Evolutionary conservation across 1,139 yeast genomes (phyloP).

Genomic region (Magnusiomyces ingens): DNA sequence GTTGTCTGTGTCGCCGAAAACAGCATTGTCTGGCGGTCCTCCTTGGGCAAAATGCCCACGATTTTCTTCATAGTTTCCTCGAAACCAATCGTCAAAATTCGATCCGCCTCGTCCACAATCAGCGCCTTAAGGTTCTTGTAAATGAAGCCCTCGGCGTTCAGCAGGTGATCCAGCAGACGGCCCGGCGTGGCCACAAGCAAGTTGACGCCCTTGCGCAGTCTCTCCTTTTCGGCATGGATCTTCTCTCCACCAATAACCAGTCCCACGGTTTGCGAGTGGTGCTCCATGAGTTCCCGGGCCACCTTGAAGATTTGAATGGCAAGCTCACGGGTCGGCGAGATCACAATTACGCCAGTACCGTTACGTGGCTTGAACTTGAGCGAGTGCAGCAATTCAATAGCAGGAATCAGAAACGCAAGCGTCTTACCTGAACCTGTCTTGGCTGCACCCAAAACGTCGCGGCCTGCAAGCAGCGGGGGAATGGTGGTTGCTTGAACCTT

Average conservation of each 20-base stretch:
- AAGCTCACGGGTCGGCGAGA: conserved; percentile 84
- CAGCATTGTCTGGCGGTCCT: conserved; percentile 92
- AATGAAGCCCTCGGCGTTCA: conserved; percentile 88
- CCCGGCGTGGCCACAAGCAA: conserved; percentile 96
- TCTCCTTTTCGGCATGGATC: conserved; percentile 94
- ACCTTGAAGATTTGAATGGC: conserved; percentile 97
- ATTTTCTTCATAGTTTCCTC: conserved; percentile 98
- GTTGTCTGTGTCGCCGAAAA: conserved; percentile 99
- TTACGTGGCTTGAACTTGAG: conserved; percentile 87
- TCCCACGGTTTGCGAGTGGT: conserved; percentile 90
- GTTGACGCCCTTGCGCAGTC: conserved; percentile 88
- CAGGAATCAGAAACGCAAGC: conserved; percentile 89
- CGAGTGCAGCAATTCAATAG: conserved; percentile 83
- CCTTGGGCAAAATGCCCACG: conserved; percentile 85
- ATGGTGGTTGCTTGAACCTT: conserved; percentile 90
- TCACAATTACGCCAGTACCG: conserved; percentile 84
- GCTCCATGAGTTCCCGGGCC: conserved; percentile 85
- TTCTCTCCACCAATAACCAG: conserved; percentile 98
- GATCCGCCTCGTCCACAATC: conserved; percentile 94
- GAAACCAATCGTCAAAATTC: conserved; percentile 94
- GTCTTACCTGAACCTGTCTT: conserved; percentile 99
- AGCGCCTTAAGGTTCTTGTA: conserved; percentile 91
- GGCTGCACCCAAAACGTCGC: conserved; percentile 95
- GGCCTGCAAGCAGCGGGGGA: conserved; percentile 90
- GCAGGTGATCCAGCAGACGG: conserved; percentile 89